Conservation (phyloP, 2,329 filamentous ascomycete species). For the Cladophialophora psammophila region DNA sequence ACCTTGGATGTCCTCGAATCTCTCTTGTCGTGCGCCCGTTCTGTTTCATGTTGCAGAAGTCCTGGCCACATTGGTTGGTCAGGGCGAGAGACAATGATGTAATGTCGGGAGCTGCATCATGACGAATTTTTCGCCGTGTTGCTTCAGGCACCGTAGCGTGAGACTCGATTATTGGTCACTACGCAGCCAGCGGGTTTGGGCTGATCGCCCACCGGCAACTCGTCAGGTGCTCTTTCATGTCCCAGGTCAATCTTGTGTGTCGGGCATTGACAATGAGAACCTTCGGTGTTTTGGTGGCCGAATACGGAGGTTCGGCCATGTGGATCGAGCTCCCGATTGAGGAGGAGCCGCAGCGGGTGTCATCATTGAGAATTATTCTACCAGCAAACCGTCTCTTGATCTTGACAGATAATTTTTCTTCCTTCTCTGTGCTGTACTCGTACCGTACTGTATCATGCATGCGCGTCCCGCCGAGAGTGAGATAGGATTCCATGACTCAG, state of each 20-base stretch:
- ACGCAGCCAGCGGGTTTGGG: background rate
- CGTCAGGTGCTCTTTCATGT: slow-evolving; percentile 1
- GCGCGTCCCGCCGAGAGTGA: slow-evolving; percentile 14
- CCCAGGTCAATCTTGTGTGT: background rate
- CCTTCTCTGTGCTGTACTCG: background rate
- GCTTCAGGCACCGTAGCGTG: slow-evolving; percentile 12
- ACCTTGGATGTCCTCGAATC: slow-evolving; percentile 15
- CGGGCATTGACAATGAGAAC: background rate
- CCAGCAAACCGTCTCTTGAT: background rate
- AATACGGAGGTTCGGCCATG: background rate
- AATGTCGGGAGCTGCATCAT: slow-evolving; percentile 30
- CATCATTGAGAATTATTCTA: background rate
- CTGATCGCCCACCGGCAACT: background rate
- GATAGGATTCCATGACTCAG: slow-evolving; percentile 20
- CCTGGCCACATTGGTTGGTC: slow-evolving; percentile 30
- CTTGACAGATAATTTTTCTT: background rate
- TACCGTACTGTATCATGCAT: slow-evolving; percentile 4
- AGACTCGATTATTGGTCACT: background rate
- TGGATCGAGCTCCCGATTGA: background rate
- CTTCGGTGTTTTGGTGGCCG: background rate
- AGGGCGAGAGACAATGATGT: slow-evolving; percentile 31
- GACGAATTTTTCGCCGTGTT: slow-evolving; percentile 24
- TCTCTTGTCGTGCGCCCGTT: slow-evolving; percentile 31
- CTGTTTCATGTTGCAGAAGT: slow-evolving; percentile 32
- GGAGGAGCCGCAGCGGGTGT: background rate